Base-by-base conservation (phyloP, 2,329 filamentous ascomycete genomes). In the Paracorniculantispora psalliotae region DNA sequence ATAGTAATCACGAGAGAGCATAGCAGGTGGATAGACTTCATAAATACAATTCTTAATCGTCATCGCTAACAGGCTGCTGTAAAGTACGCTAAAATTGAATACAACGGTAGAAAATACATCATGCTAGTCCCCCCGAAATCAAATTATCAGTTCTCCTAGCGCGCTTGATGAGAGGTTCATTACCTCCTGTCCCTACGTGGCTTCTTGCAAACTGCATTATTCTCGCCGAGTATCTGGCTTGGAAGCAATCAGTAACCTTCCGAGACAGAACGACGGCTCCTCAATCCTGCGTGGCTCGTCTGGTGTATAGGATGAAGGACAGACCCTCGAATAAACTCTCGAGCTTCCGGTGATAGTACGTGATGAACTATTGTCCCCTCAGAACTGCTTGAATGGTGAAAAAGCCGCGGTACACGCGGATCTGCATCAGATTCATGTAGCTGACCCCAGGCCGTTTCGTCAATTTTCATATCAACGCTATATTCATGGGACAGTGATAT, bases 361-460 rank as follows among this genome's bases (percentile, higher is more conserved):
- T 41, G 43, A 25, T 44, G 57, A 41, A 59, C 26, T 13, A 59
- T 50, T 9, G 57, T 59, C 25, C 19, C 51, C n/a, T 48, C 30
- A 15, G 50, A 59, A 12, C 39, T 15, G 25, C 3, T 43, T 21
- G 50, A 54, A 30, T 28, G 23, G 10, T 48, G 44, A 13, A 13
- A 2, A 7, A 21, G 30, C 30, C 5, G 26, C 12, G 52, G 30
- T 21, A 3, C 2, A 33, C 12, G 21, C 17, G 15, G 5, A 2
- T 13, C 5, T 12, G 28, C 2, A 3, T 17, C 13, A 21, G n/a
- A 7, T 47, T 9, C 41, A 23, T 33, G 67, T 19, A 59, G 59
- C 23, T 25, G 25, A 56, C 68, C 68, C 69, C 67, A 73, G 52
- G 72, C 64, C 15, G 61, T 33, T 6, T 59, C 44, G 9, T 71